Evolutionary conservation across 2,329 filamentous ascomycete species (phyloP).

Genomic region (Trichoderma endophyticum): DNA sequence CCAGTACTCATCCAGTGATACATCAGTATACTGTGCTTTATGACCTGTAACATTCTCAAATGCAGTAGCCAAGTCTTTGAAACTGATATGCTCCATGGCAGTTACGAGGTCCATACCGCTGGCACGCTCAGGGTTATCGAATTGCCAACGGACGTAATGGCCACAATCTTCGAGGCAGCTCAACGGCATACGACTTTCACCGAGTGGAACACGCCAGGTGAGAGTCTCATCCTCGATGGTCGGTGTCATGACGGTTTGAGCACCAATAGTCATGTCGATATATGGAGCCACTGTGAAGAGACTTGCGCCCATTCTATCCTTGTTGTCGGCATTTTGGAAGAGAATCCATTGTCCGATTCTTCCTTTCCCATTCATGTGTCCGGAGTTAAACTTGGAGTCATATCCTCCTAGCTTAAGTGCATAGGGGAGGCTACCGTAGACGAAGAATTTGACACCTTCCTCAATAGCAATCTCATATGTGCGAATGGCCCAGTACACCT

Average conservation of each 20-base stretch:
- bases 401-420: neutral
- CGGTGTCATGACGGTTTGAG: neutral
- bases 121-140: neutral
- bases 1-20: neutral
- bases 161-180: neutral
- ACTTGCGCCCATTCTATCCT: neutral
- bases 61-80: neutral
- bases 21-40: neutral
- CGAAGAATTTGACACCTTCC: neutral
- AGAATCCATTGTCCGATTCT: neutral
- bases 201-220: neutral
- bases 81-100: neutral
- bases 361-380: neutral
- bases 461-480: conserved; percentile 2
- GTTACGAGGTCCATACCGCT: neutral
- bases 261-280: neutral
- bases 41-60: neutral
- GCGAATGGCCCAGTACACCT: conserved; percentile 3
- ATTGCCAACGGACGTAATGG: neutral
- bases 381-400: neutral
- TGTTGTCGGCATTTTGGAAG: neutral
- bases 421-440: neutral
- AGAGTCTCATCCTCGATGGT: neutral
- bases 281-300: neutral
- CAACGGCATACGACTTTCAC: neutral